Evolutionary conservation across 176 grass and related monocot species (phyloP), one percentile per base, ranked within the genome.

Genomic region (Pontederia paniculata): DNA sequence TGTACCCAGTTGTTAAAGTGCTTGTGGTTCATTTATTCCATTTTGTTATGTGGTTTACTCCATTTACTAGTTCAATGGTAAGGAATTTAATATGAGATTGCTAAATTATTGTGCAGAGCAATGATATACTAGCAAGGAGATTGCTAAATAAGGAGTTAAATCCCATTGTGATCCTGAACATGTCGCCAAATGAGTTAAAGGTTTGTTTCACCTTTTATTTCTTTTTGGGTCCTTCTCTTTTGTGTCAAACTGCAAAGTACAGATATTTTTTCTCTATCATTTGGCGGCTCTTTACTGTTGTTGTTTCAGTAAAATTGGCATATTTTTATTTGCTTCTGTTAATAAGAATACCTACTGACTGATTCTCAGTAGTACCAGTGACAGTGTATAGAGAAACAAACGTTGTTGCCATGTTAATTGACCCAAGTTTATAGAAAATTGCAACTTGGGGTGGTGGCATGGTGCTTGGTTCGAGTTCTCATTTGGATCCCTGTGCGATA

Each of bases 171-270:
- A 74, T 98, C 50, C 76, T 98, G 73, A 84, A 68, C 52, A 98
- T 98, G 93, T 79, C 83, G 44, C 86, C 93, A 12, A 82, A 84
- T 54, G 93, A 98, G 70, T 70, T 98, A 62, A 98, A 91, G 83
- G 93, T 91, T 37, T 75, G 61, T 59, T 12, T 44, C 10, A 48
- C 23, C n/a, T n/a, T 9, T 59, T 42, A n/a, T n/a, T n/a, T n/a
- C 41, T 11, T 23, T 41, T 42, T 42, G 16, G 4, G n/a, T 59
- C 9, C 10, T 10, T 15, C n/a, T 50, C 14, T 6, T 50, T 15
- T 50, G 12, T 5, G 12, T 50, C 48, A 15, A n/a, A 12, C 11
- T 15, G 14, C 5, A 31, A 31, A 31, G 1, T 17, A 11, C 25
- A 42, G 6, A 42, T 10, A 10, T 14, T 10, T 17, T 59, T 14